Evolutionary conservation across 495 filamentous ascomycete species (phyloP).

Genomic region (Neurospora hispaniola): DNA sequence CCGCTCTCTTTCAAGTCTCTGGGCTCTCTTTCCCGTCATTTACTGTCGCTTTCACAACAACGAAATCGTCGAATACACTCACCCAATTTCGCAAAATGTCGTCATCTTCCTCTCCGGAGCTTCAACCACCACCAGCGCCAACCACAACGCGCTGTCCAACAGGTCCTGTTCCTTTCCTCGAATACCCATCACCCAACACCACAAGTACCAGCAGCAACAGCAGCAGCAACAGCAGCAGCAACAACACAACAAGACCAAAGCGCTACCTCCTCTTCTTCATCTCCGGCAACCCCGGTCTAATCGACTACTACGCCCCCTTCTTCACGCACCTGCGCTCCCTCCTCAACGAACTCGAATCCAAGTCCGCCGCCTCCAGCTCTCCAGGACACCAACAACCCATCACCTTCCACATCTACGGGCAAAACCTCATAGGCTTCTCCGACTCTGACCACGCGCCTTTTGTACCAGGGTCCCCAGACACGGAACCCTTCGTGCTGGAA

Average conservation of each 20-base stretch:
- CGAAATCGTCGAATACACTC: no score
- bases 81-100: background rate
- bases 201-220: background rate
- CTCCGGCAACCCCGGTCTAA: slow-evolving; percentile 78
- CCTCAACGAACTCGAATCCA: slow-evolving; percentile 19
- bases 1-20: background rate
- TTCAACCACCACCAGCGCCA: background rate
- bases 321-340: slow-evolving; percentile 33
- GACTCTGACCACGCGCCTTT: slow-evolving; percentile 35
- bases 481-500: slow-evolving; percentile 42
- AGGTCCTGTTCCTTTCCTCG: slow-evolving; percentile 1
- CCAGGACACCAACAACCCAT: background rate
- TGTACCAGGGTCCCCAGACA: slow-evolving; percentile 4
- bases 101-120: background rate
- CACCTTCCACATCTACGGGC: slow-evolving; percentile 51
- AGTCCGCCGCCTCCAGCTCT: background rate
- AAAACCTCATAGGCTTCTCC: slow-evolving; percentile 65
- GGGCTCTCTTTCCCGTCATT: background rate
- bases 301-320: slow-evolving; percentile 71
- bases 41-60: background rate
- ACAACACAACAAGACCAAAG: background rate
- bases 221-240: slow-evolving; percentile 8
- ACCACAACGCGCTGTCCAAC: background rate
- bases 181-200: slow-evolving; percentile 6
- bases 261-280: slow-evolving; percentile 50